Conservation (phyloP, 2,329 filamentous ascomycete species). For the Venturia nashicola region DNA sequence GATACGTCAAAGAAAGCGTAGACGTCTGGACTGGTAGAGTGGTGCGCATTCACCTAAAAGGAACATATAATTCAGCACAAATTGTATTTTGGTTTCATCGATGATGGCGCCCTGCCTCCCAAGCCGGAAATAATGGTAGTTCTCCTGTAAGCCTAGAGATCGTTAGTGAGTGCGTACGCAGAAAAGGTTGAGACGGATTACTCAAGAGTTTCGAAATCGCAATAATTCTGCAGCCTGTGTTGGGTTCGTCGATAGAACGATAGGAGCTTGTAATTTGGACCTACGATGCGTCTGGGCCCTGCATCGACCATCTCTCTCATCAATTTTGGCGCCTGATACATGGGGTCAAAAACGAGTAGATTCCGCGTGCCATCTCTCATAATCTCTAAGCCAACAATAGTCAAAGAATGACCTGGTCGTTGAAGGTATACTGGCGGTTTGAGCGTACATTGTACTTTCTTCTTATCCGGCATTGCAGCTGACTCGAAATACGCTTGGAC, state of each 20-base stretch:
- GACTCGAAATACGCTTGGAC: slow-evolving; percentile 61
- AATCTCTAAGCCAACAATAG: slow-evolving; percentile 74
- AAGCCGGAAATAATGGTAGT: slow-evolving; percentile 9
- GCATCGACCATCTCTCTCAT: slow-evolving; percentile 47
- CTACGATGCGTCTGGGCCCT: slow-evolving; percentile 26
- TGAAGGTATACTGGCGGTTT: slow-evolving; percentile 85
- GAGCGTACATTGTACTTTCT: slow-evolving; percentile 53
- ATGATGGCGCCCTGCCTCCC: slow-evolving; percentile 9
- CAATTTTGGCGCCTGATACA: slow-evolving; percentile 56
- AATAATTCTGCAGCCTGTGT: slow-evolving; percentile 55
- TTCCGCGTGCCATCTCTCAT: slow-evolving; percentile 50
- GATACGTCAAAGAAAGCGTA: slow-evolving; percentile 9
- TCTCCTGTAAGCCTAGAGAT: not conserved
- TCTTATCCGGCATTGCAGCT: not conserved
- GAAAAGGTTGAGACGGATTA: slow-evolving; percentile 27
- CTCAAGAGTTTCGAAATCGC: slow-evolving; percentile 70
- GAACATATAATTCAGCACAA: not conserved
- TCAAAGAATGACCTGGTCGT: slow-evolving; percentile 81
- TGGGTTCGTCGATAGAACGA: slow-evolving; percentile 56
- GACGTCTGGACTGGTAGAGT: not conserved
- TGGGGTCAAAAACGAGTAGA: slow-evolving; percentile 80
- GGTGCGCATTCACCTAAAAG: not conserved
- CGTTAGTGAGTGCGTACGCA: not conserved
- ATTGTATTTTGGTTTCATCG: not conserved
- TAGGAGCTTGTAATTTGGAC: slow-evolving; percentile 43